These are phyloP conservation scores for Ceratobasidium sp. DNA, from an alignment of 1,284 basidiomycete species.

Conservation along the genomic window DNA sequence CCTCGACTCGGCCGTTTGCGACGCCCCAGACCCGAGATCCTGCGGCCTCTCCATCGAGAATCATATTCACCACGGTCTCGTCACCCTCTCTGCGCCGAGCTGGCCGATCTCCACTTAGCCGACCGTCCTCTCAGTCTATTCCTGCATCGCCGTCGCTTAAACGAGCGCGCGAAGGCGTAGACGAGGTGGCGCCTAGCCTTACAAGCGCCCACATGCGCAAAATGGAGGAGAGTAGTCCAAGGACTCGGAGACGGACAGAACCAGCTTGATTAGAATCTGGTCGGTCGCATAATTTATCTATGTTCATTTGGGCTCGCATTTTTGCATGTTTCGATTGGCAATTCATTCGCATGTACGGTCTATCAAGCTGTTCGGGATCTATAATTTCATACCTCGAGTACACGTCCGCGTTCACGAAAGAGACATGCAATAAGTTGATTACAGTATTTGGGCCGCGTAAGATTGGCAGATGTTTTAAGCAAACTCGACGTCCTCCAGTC, in stretches of 20 bases:
- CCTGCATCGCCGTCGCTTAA: constrained; percentile 38
- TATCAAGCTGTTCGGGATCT: not conserved
- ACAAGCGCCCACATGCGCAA: constrained; percentile 40
- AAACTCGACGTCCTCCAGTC: constrained; percentile 30
- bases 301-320: constrained; percentile 27
- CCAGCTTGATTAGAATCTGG: constrained; percentile 10
- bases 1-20: constrained; percentile 15
- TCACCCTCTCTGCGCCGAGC: constrained; percentile 40
- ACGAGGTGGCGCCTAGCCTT: constrained; percentile 19
- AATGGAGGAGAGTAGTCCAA: constrained; percentile 38
- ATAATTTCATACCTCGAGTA: not conserved
- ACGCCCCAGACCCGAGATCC: constrained; percentile 28
- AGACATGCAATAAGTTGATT: no score
- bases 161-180: constrained; percentile 29
- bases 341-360: constrained; percentile 1
- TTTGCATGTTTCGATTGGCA: not conserved
- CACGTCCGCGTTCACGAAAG: not conserved
- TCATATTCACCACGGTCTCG: constrained; percentile 13
- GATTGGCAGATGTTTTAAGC: not conserved
- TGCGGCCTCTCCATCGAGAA: constrained; percentile 35
- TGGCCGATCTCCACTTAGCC: constrained; percentile 27
- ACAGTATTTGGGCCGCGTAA: no score
- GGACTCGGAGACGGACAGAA: constrained; percentile 33
- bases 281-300: constrained; percentile 32
- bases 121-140: constrained; percentile 26